phyloP scores from a whole-genome alignment of 345 rosid genomes.

The Corymbia maculata region DNA sequence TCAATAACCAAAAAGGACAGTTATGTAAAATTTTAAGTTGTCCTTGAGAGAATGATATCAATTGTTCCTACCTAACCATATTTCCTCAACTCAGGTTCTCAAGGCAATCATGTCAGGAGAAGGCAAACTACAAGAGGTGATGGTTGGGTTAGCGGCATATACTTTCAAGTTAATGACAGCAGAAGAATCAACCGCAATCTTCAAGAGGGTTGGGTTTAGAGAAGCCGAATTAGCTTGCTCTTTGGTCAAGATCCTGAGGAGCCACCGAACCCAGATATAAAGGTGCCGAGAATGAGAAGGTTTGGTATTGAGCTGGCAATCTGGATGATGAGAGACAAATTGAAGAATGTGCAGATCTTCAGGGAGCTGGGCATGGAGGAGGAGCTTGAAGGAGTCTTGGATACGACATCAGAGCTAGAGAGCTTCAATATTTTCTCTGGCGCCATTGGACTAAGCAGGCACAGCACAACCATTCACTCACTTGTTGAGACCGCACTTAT shows the following conservation, averaged over 20 bases:
- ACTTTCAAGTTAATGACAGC: conserved; percentile 44
- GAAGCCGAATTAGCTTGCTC: conserved; percentile 28
- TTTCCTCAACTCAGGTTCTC: conserved; percentile 38
- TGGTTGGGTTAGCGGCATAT: conserved; percentile 53
- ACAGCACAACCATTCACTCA: conserved; percentile 46
- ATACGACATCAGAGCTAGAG: conserved; percentile 68
- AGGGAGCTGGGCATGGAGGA: conserved; percentile 39
- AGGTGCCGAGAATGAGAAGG: conserved; percentile 57
- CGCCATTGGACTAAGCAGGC: conserved; percentile 54
- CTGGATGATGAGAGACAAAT: conserved; percentile 61
- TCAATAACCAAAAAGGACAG: neutral
- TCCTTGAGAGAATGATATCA: too few species aligned
- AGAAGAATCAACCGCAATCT: conserved; percentile 29
- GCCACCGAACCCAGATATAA: conserved; percentile 36
- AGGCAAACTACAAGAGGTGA: conserved; percentile 67
- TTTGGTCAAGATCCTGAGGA: conserved; percentile 35
- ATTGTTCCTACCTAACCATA: too few species aligned
- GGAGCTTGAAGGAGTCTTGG: conserved; percentile 43
- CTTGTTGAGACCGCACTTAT: conserved; percentile 26
- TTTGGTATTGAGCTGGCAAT: conserved; percentile 60
- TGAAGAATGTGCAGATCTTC: conserved; percentile 14
- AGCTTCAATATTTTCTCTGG: conserved; percentile 73
- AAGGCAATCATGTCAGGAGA: conserved; percentile 49
- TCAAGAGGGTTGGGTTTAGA: conserved; percentile 25
- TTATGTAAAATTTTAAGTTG: too few species aligned